Conservation (phyloP, 2,329 filamentous ascomycete genomes). For the Claviceps cyperi region DNA sequence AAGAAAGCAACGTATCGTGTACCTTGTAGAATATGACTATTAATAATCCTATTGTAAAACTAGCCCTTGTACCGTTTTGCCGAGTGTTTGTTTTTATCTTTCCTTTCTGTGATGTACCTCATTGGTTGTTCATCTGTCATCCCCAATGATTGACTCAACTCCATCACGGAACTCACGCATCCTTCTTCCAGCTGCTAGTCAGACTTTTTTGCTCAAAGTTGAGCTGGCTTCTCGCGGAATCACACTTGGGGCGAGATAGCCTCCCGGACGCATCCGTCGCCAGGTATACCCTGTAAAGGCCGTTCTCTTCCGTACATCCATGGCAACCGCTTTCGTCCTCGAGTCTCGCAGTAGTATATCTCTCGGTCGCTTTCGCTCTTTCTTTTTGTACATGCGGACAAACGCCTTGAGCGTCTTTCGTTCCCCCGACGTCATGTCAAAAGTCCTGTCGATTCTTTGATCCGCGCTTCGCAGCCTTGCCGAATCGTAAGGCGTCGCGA, state of each 20-base stretch:
- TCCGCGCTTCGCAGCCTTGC: constrained; percentile 34
- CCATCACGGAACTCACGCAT: not conserved
- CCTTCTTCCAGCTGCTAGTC: not conserved
- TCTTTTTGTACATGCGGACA: constrained; percentile 37
- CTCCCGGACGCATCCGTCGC: constrained; percentile 32
- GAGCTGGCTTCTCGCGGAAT: not conserved
- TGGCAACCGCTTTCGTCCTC: constrained; percentile 46
- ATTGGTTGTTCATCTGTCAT: too few relatives aligned
- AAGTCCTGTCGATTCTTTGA: constrained; percentile 28
- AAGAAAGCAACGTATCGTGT: not conserved
- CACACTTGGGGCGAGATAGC: constrained; percentile 12
- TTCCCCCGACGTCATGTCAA: constrained; percentile 19
- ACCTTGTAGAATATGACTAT: constrained; percentile 1
- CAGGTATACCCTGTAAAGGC: constrained; percentile 90
- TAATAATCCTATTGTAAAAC: not conserved
- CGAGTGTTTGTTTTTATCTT: not conserved
- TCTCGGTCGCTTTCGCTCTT: constrained; percentile 65
- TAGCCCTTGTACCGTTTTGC: not conserved
- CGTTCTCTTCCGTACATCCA: constrained; percentile 66
- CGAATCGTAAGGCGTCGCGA: constrained; percentile 34
- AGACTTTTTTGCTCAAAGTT: not conserved
- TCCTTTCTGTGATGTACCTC: not conserved
- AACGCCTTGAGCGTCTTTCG: constrained; percentile 34
- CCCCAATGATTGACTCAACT: not conserved
- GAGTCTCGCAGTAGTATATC: constrained; percentile 73